Evolutionary conservation across 1,284 basidiomycete genomes (phyloP).

Genomic region (Malassezia japonica): DNA sequence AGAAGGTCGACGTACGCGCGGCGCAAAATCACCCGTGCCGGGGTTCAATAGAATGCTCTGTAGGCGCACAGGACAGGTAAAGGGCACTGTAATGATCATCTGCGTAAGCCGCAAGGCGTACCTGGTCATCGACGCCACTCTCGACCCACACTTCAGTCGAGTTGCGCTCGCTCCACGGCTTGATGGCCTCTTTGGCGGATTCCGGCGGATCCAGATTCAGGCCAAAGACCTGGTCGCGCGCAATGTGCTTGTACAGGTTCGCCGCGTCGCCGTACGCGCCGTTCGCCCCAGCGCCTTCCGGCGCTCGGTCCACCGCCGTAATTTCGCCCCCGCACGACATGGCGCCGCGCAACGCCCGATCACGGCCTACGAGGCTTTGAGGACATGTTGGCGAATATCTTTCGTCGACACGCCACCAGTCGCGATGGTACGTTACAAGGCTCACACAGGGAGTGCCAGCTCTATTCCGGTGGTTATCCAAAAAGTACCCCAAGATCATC

Average conservation of each 20-base stretch:
- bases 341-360: neutral
- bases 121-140: slow-evolving; percentile 44
- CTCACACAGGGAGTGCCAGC: slow-evolving; percentile 40
- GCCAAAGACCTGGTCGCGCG: slow-evolving; percentile 38
- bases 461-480: slow-evolving; percentile 48
- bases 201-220: slow-evolving; percentile 40
- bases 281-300: neutral
- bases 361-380: neutral
- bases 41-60: slow-evolving; percentile 40
- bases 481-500: slow-evolving; percentile 49
- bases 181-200: slow-evolving; percentile 34
- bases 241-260: slow-evolving; percentile 37
- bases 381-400: neutral
- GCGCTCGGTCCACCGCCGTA: slow-evolving; percentile 3
- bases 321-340: slow-evolving; percentile 13
- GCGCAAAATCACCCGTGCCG: slow-evolving; percentile 39
- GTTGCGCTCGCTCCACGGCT: slow-evolving; percentile 40
- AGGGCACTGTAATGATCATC: slow-evolving; percentile 43
- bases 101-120: neutral
- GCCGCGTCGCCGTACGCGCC: slow-evolving; percentile 4
- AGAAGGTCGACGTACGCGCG: slow-evolving; percentile 17
- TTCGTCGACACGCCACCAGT: neutral
- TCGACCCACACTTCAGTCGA: slow-evolving; percentile 26
- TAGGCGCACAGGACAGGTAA: slow-evolving; percentile 37
- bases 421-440: slow-evolving; percentile 8